Evolutionary conservation across 2,329 filamentous ascomycete genomes (phyloP), one percentile per base, ranked within the genome.

Genomic region (Colletotrichum gigasporum): DNA sequence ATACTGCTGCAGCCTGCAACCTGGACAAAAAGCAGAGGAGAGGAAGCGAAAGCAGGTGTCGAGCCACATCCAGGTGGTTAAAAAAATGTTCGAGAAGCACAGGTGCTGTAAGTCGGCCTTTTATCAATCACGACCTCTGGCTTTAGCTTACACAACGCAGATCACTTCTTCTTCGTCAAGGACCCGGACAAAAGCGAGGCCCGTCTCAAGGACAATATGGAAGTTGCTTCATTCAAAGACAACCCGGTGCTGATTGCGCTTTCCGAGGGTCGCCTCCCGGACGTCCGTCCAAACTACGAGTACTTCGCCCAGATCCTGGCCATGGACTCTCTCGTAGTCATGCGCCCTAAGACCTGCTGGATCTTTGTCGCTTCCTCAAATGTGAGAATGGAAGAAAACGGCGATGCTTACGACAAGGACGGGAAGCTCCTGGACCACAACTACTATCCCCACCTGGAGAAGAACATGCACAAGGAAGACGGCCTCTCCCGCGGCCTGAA

Each of bases 21-120:
- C 82, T 3, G 83, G 83, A 3, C 75, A 76, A 48, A 75, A 78
- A 41, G 81, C 83, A 3, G 80, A 82, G 65, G 74, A 82, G 61
- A 82, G 84, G 73, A 79, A 82, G 66, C 80, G 87, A 60, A 91
- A 91, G 74, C 88, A 90, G 70, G 87, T 91, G 5, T 91, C 88
- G 2, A 91, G 88, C 71, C 89, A 91, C 71, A 91, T 91, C 71
- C 89, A 91, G 72, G 89, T 91, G 12, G 78, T 91, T 58, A 91
- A 91, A 78, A 86, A 86, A 53, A 90, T 90, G 73, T 86, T 91
- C 68, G 82, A 83, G 58, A 83, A 85, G 57, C 80, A 90, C 67
- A 83, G 86, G 42, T 87, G 85, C 73, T 90, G 88, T 90, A 78
- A 83, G 87, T 80, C 24, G 9, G 2, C 26, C 28, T 41, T 12